Conservation (phyloP, 2,329 filamentous ascomycete species). For the Pyrenophora graminea region DNA sequence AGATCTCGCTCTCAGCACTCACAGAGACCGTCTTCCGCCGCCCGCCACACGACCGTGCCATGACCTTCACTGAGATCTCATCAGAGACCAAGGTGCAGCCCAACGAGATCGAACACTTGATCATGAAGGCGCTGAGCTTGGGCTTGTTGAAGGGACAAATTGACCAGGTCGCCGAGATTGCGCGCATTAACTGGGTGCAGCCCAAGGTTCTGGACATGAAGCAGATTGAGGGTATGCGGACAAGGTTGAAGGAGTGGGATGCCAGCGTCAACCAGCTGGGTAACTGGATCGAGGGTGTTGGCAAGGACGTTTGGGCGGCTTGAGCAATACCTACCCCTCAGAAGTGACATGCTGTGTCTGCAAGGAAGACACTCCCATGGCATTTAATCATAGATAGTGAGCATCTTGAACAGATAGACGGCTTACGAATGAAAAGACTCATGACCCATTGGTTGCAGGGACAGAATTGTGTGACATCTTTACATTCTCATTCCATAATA, state of each 20-base stretch:
- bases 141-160: conserved; percentile 89
- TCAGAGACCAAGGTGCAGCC: conserved; percentile 89
- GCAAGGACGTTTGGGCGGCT: conserved; percentile 94
- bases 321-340: conserved; percentile 12
- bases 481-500: background rate
- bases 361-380: conserved; percentile 10
- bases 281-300: conserved; percentile 93
- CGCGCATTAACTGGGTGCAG: conserved; percentile 97
- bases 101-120: conserved; percentile 93
- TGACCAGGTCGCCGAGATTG: conserved; percentile 92
- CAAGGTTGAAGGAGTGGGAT: conserved; percentile 90
- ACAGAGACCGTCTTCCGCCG: conserved; percentile 96
- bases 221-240: conserved; percentile 92
- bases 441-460: conserved; percentile 4
- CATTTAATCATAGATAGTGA: conserved; percentile 27
- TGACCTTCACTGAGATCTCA: conserved; percentile 87
- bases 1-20: conserved; percentile 94
- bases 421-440: conserved; percentile 20
- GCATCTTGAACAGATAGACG: conserved; percentile 5
- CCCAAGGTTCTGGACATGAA: conserved; percentile 95
- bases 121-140: conserved; percentile 98
- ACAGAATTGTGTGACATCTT: background rate
- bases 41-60: conserved; percentile 90
- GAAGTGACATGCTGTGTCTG: background rate
- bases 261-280: conserved; percentile 92